Percentiles rank a stretch among this genome's conserved stretches.
These are phyloP conservation scores for Allantophomopsis cytisporea DNA, from an alignment of 2,329 filamentous ascomycete genomes.

Conservation along the genomic window DNA sequence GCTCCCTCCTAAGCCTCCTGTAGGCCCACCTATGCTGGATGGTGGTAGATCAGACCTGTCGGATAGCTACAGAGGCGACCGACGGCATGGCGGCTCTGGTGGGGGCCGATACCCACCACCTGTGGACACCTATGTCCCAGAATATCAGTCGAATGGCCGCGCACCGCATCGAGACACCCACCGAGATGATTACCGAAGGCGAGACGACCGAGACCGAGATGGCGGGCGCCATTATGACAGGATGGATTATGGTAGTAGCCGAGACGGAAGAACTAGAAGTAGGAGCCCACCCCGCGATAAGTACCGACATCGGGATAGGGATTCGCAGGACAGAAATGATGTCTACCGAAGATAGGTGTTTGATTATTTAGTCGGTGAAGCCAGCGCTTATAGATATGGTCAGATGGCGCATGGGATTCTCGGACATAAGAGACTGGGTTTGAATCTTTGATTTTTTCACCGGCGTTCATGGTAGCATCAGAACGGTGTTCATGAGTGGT, in stretches of 20 bases:
- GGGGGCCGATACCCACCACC: slow-evolving; percentile 14
- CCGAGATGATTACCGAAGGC: slow-evolving; percentile 23
- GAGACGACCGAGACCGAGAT: slow-evolving; percentile 19
- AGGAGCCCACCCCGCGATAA: slow-evolving; percentile 24
- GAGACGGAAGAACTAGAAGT: slow-evolving; percentile 26
- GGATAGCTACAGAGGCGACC: slow-evolving; percentile 23
- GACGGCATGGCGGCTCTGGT: slow-evolving; percentile 9
- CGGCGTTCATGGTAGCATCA: no score
- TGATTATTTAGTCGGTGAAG: no score
- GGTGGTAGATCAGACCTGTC: slow-evolving; percentile 18
- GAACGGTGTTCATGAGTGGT: no score
- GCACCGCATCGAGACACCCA: slow-evolving; percentile 19
- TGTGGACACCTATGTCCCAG: slow-evolving; percentile 35
- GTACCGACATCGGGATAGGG: slow-evolving; percentile 27
- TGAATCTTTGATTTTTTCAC: no score
- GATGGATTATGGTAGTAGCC: slow-evolving; percentile 13
- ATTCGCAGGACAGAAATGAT: slow-evolving; percentile 11
- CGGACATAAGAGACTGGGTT: no score
- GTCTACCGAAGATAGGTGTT: no score
- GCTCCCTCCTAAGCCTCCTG: slow-evolving; percentile 16
- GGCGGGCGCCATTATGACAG: slow-evolving; percentile 7
- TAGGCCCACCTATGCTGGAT: slow-evolving; percentile 12
- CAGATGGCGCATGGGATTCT: no score
- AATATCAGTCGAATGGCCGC: slow-evolving; percentile 19
- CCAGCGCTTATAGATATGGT: no score